Conservation (phyloP, 352 stramenopile genomes). For the Phytophthora boehmeriae region DNA sequence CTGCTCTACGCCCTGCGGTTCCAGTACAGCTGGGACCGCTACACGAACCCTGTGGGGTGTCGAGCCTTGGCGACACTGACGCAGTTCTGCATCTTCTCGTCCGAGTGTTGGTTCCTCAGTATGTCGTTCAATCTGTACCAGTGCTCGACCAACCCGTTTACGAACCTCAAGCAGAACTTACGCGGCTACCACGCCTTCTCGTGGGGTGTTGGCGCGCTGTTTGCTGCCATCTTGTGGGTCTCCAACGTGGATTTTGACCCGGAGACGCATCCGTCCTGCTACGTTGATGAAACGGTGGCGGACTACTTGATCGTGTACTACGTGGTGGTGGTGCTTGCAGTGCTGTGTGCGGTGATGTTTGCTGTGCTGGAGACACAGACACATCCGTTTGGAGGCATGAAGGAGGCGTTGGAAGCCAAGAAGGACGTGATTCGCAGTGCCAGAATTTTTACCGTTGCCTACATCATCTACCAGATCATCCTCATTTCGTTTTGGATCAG, state of each 20-base stretch:
- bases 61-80: constrained; percentile 64
- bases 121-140: constrained; percentile 89
- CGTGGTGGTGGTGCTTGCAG: constrained; percentile 72
- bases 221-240: constrained; percentile 60
- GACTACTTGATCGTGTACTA: constrained; percentile 79
- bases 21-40: constrained; percentile 69
- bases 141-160: constrained; percentile 89
- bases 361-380: constrained; percentile 74
- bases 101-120: constrained; percentile 88
- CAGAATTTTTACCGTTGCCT: constrained; percentile 79
- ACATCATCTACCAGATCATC: constrained; percentile 85
- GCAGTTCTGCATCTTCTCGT: constrained; percentile 80
- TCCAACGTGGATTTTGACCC: constrained; percentile 58
- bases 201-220: constrained; percentile 64
- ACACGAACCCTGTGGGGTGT: constrained; percentile 54
- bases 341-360: constrained; percentile 66
- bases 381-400: constrained; percentile 76
- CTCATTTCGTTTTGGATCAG: constrained; percentile 82
- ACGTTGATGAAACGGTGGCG: constrained; percentile 73
- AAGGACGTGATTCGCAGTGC: constrained; percentile 83
- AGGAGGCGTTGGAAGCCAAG: constrained; percentile 77
- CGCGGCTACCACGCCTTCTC: constrained; percentile 78
- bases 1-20: constrained; percentile 79
- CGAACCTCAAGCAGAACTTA: constrained; percentile 77
- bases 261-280: constrained; percentile 57